A percentile compares a stretch with the other conserved stretches of the same genome.
These are phyloP conservation scores for Fusarium sp. DNA, from an alignment of 2,329 filamentous ascomycete genomes.

Conservation along the genomic window DNA sequence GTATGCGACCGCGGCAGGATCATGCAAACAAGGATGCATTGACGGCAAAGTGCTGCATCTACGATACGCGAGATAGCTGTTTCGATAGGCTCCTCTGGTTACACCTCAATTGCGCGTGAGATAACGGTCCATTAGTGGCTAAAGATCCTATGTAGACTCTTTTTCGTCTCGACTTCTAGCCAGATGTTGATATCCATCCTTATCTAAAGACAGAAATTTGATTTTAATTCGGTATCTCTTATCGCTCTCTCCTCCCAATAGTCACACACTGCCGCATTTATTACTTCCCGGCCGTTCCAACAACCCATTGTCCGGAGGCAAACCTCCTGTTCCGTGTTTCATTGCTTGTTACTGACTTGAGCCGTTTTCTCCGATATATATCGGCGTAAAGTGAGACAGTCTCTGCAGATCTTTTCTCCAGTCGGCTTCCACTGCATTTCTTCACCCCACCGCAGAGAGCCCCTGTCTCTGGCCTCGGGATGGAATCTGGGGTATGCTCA, in stretches of 20 bases:
- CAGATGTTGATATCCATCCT: neutral
- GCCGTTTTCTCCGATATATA: neutral
- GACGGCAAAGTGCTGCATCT: neutral
- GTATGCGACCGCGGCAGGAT: neutral
- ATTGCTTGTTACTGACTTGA: too few species aligned
- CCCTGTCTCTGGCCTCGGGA: neutral
- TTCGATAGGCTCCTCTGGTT: neutral
- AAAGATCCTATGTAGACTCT: accelerated
- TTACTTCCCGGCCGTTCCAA: neutral
- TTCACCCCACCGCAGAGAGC: neutral
- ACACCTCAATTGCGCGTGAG: neutral
- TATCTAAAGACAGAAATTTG: neutral
- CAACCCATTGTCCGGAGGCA: neutral
- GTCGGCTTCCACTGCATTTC: neutral
- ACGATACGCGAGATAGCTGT: neutral
- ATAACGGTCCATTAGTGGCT: neutral
- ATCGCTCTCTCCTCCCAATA: neutral
- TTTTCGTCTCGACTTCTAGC: accelerated
- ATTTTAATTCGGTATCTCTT: neutral
- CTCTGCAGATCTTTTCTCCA: neutral
- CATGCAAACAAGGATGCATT: neutral
- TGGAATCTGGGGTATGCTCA: neutral
- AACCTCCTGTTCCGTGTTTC: neutral
- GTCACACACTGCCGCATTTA: neutral
- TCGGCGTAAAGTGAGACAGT: neutral